Evolutionary conservation across 2,329 filamentous ascomycete genomes (phyloP).

Genomic region (Colletotrichum zoysiae): DNA sequence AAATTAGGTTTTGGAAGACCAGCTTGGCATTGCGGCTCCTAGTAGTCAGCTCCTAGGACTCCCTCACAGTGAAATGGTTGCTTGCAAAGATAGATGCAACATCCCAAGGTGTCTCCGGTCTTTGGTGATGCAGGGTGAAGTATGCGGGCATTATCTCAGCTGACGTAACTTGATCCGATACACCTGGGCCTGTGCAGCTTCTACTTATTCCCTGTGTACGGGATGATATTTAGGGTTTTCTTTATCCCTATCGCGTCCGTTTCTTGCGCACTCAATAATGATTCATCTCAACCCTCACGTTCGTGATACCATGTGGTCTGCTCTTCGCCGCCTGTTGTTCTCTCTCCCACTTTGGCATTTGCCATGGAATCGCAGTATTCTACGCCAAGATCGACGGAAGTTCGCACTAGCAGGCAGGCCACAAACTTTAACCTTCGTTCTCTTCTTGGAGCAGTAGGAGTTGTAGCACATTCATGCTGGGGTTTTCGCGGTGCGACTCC

Average conservation of each 20-base stretch:
- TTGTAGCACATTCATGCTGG: background rate
- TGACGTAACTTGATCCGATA: constrained; percentile 18
- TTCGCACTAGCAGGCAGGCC: background rate
- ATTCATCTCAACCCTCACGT: background rate
- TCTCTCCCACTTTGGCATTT: background rate
- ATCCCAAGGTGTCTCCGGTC: constrained; percentile 5
- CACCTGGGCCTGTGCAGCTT: background rate
- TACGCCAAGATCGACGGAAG: constrained; percentile 22
- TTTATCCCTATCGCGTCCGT: constrained; percentile 12
- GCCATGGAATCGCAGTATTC: constrained; percentile 2
- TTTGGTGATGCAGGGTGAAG: constrained; percentile 6
- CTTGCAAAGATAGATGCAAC: background rate
- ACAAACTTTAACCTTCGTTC: background rate
- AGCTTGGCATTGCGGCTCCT: constrained; percentile 35
- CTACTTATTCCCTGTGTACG: background rate
- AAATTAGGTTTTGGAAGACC: constrained; percentile 10
- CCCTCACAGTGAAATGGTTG: constrained; percentile 3
- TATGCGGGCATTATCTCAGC: constrained; percentile 7
- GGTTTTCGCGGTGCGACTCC: constrained; percentile 28
- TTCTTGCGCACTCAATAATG: background rate
- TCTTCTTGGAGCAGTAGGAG: constrained; percentile 8
- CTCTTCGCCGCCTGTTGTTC: constrained; percentile 6
- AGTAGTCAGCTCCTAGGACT: constrained; percentile 6
- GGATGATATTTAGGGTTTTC: background rate
- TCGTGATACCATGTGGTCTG: constrained; percentile 10